Conservation (phyloP, 352 stramenopile genomes). For the Phytophthora ramorum region DNA sequence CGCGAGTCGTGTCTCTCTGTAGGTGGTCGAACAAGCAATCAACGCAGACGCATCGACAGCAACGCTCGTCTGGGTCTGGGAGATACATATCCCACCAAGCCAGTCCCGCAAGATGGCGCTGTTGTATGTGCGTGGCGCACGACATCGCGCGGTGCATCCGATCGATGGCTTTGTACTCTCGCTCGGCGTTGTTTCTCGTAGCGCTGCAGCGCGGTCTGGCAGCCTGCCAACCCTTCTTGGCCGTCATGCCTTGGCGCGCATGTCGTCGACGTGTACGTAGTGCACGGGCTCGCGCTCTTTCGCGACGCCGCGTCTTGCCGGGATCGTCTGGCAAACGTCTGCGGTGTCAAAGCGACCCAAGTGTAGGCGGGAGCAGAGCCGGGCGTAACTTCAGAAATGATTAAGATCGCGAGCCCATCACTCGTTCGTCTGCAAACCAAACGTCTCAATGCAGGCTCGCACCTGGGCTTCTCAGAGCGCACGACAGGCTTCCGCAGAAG, state of each 20-base stretch:
- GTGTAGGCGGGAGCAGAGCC: conserved; percentile 9
- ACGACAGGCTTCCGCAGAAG: conserved; percentile 23
- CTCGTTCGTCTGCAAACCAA: conserved; percentile 5
- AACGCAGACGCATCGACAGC: background rate
- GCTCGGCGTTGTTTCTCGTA: too few relatives aligned
- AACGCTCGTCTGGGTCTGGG: background rate
- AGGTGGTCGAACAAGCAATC: background rate
- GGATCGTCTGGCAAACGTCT: background rate
- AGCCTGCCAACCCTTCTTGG: too few relatives aligned
- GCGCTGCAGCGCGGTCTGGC: too few relatives aligned
- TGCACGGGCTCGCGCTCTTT: too few relatives aligned
- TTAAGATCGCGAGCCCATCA: conserved; percentile 22
- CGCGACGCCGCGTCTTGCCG: too few relatives aligned
- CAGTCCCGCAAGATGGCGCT: background rate
- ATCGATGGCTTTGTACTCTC: too few relatives aligned
- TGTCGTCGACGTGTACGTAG: too few relatives aligned
- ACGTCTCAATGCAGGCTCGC: background rate
- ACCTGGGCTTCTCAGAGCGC: conserved; percentile 14
- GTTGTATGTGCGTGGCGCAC: background rate
- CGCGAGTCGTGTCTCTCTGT: background rate
- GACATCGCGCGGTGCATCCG: background rate
- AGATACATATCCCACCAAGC: conserved; percentile 6
- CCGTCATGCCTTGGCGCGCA: too few relatives aligned
- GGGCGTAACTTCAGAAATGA: conserved; percentile 37
- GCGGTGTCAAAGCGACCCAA: too few relatives aligned